These are phyloP conservation scores for Naegleria fowleri DNA, from an alignment of 208 protist species.

Conservation along the genomic window DNA sequence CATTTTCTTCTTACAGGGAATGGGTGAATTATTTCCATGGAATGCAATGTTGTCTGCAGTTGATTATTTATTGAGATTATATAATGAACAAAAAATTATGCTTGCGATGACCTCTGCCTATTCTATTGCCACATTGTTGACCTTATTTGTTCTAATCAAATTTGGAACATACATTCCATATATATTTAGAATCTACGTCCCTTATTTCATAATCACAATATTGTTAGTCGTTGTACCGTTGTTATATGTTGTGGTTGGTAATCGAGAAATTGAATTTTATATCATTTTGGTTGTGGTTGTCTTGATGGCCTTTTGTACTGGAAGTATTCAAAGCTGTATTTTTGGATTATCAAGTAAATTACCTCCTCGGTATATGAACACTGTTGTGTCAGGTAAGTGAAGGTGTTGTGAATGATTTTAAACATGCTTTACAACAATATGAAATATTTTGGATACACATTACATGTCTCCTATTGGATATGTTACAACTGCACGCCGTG, in stretches of 20 bases:
- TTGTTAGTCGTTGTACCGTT: slow-evolving; percentile 48
- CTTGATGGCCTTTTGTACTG: slow-evolving; percentile 58
- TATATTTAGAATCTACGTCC: neutral
- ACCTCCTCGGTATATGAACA: slow-evolving; percentile 68
- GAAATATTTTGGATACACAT: too few species aligned
- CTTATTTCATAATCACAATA: neutral
- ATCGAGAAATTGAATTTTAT: slow-evolving; percentile 53
- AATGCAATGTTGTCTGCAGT: slow-evolving; percentile 70
- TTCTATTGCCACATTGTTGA: slow-evolving; percentile 21
- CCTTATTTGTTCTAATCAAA: slow-evolving; percentile 22
- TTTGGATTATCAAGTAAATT: slow-evolving; percentile 68
- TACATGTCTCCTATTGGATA: too few species aligned
- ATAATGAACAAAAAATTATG: neutral
- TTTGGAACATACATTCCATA: slow-evolving; percentile 9
- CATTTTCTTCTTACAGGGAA: slow-evolving; percentile 50
- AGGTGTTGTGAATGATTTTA: too few species aligned
- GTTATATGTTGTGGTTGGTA: slow-evolving; percentile 50
- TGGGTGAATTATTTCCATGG: slow-evolving; percentile 72
- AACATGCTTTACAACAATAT: too few species aligned
- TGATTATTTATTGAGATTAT: slow-evolving; percentile 51
- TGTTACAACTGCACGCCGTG: too few species aligned
- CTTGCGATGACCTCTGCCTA: slow-evolving; percentile 31
- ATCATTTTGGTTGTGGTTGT: slow-evolving; percentile 60
- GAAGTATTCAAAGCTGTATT: slow-evolving; percentile 66
- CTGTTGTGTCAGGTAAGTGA: slow-evolving; percentile 60